phyloP scores from a whole-genome alignment of 345 rosid genomes.

The Gossypium thurberi region DNA sequence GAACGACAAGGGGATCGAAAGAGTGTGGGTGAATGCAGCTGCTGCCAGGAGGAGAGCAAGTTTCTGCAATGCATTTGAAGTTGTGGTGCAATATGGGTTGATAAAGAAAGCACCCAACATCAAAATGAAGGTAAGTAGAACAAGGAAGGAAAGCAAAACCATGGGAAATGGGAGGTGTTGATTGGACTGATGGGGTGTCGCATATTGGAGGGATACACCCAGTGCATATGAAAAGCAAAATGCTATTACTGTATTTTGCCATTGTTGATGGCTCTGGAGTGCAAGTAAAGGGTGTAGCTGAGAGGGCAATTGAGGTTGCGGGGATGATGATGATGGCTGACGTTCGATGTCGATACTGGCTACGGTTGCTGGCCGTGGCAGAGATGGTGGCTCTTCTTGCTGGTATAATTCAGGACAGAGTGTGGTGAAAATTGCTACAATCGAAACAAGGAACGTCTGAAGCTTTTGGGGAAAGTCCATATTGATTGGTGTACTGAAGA shows the following conservation, averaged over 20 bases:
- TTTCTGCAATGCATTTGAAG: background rate
- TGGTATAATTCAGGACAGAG: background rate
- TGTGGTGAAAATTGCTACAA: background rate
- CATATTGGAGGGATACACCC: background rate
- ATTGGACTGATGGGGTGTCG: background rate
- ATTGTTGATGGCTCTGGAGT: background rate
- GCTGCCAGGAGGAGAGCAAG: background rate
- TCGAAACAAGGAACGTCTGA: background rate
- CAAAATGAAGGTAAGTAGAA: background rate
- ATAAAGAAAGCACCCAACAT: background rate
- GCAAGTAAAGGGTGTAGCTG: background rate
- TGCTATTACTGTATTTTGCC: background rate
- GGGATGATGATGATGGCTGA: background rate
- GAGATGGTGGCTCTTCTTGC: background rate
- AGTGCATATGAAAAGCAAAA: conserved; percentile 1
- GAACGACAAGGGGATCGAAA: background rate
- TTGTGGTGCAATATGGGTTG: background rate
- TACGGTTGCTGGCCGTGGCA: background rate
- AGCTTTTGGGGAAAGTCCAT: background rate
- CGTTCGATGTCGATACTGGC: background rate
- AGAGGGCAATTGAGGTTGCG: background rate
- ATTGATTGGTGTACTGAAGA: background rate
- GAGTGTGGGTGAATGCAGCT: background rate
- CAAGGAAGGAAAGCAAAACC: background rate
- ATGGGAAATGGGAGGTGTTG: background rate